phyloP scores from a whole-genome alignment of 2,329 filamentous ascomycete genomes.

The Calonectria hawksworthii region DNA sequence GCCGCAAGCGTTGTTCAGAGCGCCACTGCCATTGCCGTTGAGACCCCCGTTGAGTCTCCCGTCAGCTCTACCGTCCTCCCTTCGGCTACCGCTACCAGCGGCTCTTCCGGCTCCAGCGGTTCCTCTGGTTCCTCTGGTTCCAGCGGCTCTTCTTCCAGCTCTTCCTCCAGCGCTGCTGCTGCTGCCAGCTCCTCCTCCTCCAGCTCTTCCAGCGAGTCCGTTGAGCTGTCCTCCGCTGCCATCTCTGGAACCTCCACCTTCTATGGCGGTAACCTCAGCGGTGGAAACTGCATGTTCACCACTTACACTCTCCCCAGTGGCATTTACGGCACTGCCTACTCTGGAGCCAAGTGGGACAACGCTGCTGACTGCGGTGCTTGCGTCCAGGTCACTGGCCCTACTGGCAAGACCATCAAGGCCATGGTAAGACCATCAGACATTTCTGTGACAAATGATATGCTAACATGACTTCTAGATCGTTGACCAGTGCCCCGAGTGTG shows the following conservation, averaged over 20 bases:
- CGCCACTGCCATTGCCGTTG: conserved; percentile 14
- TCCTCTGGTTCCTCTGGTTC: conserved; percentile 22
- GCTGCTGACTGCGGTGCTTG: conserved; percentile 73
- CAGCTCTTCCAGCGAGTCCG: conserved; percentile 13
- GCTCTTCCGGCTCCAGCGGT: not conserved
- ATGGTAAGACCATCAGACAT: conserved; percentile 64
- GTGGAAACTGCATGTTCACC: conserved; percentile 74
- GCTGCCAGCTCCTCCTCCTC: conserved; percentile 7
- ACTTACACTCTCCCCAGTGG: conserved; percentile 72
- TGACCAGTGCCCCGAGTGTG: conserved; percentile 61
- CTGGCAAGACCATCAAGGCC: conserved; percentile 67
- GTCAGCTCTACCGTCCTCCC: not conserved
- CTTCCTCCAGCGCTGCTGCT: conserved; percentile 7
- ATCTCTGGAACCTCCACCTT: conserved; percentile 56
- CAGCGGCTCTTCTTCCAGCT: conserved; percentile 11
- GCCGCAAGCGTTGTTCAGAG: conserved; percentile 10
- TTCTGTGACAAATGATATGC: not conserved
- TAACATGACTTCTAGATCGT: conserved; percentile 52
- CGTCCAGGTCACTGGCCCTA: conserved; percentile 69
- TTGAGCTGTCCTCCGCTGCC: conserved; percentile 13
- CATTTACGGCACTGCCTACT: conserved; percentile 73
- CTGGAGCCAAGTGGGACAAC: conserved; percentile 68
- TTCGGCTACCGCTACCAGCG: conserved; percentile 3
- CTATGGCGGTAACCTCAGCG: conserved; percentile 68
- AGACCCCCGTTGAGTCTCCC: not conserved